Conservation (phyloP, 2,329 filamentous ascomycete genomes). For the Tolypocladium paradoxum region DNA sequence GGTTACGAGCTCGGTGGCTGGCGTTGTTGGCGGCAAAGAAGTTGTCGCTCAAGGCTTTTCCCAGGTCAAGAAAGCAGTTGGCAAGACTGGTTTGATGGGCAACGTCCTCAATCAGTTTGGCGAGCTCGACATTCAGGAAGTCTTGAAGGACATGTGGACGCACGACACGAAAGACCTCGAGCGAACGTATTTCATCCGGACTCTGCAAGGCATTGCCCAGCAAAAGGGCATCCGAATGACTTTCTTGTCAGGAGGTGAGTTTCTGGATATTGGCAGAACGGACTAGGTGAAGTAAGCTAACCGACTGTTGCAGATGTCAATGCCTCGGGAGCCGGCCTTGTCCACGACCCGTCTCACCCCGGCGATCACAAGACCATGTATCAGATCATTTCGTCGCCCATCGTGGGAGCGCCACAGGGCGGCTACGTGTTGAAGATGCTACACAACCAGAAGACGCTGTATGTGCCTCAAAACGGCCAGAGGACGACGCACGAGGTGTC, state of each 20-base stretch:
- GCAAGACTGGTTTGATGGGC: conserved; percentile 92
- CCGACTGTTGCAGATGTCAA: conserved; percentile 54
- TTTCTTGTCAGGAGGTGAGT: conserved; percentile 76
- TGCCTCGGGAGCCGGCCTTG: conserved; percentile 79
- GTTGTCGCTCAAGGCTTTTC: conserved; percentile 88
- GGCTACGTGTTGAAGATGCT: conserved; percentile 85
- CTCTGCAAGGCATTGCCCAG: conserved; percentile 86
- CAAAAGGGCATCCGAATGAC: conserved; percentile 96
- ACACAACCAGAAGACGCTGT: conserved; percentile 89
- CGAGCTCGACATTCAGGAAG: conserved; percentile 88
- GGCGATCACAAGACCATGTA: conserved; percentile 99
- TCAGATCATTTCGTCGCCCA: conserved; percentile 85
- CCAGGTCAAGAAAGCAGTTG: conserved; percentile 91
- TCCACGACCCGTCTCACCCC: conserved; percentile 87
- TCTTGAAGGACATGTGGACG: conserved; percentile 94
- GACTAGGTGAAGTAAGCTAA: neutral
- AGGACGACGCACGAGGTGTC: conserved; percentile 61
- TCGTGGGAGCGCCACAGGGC: conserved; percentile 80
- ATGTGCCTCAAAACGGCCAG: conserved; percentile 80
- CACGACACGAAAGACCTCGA: conserved; percentile 97
- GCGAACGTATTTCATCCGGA: conserved; percentile 90
- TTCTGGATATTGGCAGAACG: neutral
- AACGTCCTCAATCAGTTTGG: conserved; percentile 93
- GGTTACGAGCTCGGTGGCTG: conserved; percentile 87
- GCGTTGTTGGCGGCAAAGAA: conserved; percentile 89